Evolutionary conservation across 2,329 filamentous ascomycete species (phyloP).

Genomic region (Daldinia sp.): DNA sequence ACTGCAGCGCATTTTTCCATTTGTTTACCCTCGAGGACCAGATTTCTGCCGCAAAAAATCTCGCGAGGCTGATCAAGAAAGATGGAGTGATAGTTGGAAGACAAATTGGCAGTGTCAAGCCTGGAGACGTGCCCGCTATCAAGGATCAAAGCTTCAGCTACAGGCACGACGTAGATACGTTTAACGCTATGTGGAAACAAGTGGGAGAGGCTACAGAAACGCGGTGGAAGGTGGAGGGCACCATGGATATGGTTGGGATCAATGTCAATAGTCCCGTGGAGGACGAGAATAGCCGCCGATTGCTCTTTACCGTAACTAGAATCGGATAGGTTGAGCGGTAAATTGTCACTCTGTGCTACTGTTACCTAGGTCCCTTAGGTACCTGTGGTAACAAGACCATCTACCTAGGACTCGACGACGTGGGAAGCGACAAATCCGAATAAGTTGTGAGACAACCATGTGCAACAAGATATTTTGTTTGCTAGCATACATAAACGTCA

Average conservation of each 20-base stretch:
- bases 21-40: constrained; percentile 45
- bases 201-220: constrained; percentile 37
- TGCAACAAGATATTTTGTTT: no score
- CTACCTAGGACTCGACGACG: background rate
- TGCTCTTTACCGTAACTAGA: constrained; percentile 41
- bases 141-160: constrained; percentile 35
- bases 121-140: constrained; percentile 38
- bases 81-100: constrained; percentile 40
- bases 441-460: no score
- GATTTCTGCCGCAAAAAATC: constrained; percentile 32
- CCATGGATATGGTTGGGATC: constrained; percentile 38
- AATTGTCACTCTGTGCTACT: background rate
- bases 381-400: background rate
- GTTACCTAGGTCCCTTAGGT: background rate
- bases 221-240: constrained; percentile 40
- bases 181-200: constrained; percentile 34
- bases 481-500: no score
- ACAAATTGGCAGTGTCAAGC: constrained; percentile 39
- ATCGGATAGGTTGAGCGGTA: constrained; percentile 3
- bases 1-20: constrained; percentile 48
- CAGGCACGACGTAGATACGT: constrained; percentile 32
- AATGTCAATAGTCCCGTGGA: constrained; percentile 35
- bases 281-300: constrained; percentile 37
- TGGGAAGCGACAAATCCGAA: no score
- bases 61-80: constrained; percentile 38